Conservation (phyloP, 257 asterid genomes). For the Voacanga thouarsii region DNA sequence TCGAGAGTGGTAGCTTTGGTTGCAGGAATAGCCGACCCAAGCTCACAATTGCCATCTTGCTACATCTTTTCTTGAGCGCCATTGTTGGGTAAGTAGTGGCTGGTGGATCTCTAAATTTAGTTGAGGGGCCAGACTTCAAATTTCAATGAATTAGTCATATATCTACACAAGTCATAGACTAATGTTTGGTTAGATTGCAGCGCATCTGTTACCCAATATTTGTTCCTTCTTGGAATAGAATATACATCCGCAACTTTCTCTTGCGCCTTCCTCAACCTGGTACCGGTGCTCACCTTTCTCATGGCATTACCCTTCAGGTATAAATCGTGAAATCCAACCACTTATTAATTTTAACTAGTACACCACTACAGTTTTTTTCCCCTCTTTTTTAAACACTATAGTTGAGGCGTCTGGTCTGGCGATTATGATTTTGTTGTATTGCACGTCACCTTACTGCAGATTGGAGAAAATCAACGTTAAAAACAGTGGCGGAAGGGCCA, state of each 20-base stretch:
- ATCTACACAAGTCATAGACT: neutral
- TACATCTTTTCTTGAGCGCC: slow-evolving; percentile 62
- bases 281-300: slow-evolving; percentile 58
- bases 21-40: slow-evolving; percentile 74
- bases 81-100: slow-evolving; percentile 53
- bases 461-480: slow-evolving; percentile 48
- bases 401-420: too few relatives aligned
- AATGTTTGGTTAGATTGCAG: slow-evolving; percentile 26
- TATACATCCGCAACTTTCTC: slow-evolving; percentile 76
- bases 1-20: neutral
- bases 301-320: slow-evolving; percentile 72
- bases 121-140: neutral
- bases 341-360: neutral
- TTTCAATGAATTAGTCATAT: too few relatives aligned
- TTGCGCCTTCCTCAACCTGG: slow-evolving; percentile 69
- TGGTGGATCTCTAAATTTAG: neutral
- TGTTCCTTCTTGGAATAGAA: slow-evolving; percentile 69
- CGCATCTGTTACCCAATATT: slow-evolving; percentile 64
- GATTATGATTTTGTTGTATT: too few relatives aligned
- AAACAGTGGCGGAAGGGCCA: slow-evolving; percentile 50
- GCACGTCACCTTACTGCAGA: slow-evolving; percentile 25
- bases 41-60: slow-evolving; percentile 47
- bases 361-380: too few relatives aligned
- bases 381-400: too few relatives aligned
- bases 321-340: neutral